Evolutionary conservation across 257 asterid species (phyloP).

Genomic region (Avicennia marina): DNA sequence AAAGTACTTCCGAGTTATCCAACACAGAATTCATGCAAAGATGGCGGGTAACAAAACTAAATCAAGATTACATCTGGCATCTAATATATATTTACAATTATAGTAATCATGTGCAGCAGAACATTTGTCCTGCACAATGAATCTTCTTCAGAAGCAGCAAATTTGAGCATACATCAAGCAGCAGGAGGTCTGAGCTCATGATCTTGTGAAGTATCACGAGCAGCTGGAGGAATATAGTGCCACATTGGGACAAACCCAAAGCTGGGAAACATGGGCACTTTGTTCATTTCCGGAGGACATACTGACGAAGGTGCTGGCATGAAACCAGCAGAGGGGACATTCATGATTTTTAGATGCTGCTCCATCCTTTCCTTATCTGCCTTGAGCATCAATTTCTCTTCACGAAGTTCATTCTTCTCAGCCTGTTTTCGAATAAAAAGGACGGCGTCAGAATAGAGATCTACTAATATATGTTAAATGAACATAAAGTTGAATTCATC

Average conservation of each 20-base stretch:
- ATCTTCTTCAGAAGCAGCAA: neutral
- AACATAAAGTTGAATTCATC: too few relatives aligned
- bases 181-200: slow-evolving; percentile 82
- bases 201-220: slow-evolving; percentile 74
- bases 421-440: slow-evolving; percentile 34
- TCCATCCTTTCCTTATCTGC: slow-evolving; percentile 73
- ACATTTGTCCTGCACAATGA: neutral
- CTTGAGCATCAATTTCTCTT: slow-evolving; percentile 68
- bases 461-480: neutral
- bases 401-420: slow-evolving; percentile 84
- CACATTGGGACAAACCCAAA: slow-evolving; percentile 76
- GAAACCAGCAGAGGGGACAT: slow-evolving; percentile 50
- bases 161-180: slow-evolving; percentile 37
- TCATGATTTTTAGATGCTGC: slow-evolving; percentile 57
- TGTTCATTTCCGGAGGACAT: slow-evolving; percentile 47
- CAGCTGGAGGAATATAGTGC: slow-evolving; percentile 69
- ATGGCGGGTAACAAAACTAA: neutral
- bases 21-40: neutral
- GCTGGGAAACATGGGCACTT: slow-evolving; percentile 68
- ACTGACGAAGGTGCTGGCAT: slow-evolving; percentile 63
- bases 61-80: neutral
- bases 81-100: slow-evolving; percentile 17
- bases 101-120: neutral
- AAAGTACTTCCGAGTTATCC: neutral
- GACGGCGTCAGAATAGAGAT: neutral